Conservation (phyloP, 257 asterid genomes). For the Solanum tacnaense region DNA sequence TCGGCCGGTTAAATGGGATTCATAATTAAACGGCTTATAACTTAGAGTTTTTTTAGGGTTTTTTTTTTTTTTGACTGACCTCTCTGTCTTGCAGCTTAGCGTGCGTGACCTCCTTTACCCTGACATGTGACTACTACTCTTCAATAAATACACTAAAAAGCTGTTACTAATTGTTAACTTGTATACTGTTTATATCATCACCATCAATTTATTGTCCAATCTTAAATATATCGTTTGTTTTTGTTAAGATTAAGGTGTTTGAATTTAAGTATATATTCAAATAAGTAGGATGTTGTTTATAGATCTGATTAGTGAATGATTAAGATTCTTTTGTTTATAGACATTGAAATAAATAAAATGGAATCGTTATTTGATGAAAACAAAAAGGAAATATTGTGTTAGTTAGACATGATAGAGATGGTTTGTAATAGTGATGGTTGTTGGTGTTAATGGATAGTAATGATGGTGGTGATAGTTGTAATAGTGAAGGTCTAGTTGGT, state of each 20-base stretch:
- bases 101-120: slow-evolving; percentile 7
- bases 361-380: too few species aligned
- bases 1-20: neutral
- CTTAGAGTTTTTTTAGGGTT: neutral
- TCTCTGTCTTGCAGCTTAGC: slow-evolving; percentile 1
- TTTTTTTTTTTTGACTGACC: neutral
- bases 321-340: too few species aligned
- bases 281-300: too few species aligned
- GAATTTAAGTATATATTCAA: too few species aligned
- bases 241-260: too few species aligned
- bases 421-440: neutral
- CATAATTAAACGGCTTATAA: neutral
- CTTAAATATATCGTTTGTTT: neutral
- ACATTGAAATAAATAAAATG: too few species aligned
- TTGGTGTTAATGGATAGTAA: neutral
- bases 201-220: neutral
- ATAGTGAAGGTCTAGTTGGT: neutral
- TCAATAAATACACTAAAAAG: neutral
- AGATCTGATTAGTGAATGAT: too few species aligned
- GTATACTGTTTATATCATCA: neutral
- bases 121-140: slow-evolving; percentile 7
- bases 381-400: neutral
- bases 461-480: neutral
- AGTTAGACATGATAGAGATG: neutral
- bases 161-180: neutral